Conservation (phyloP, 257 asterid genomes). For the Solanum etuberosum region DNA sequence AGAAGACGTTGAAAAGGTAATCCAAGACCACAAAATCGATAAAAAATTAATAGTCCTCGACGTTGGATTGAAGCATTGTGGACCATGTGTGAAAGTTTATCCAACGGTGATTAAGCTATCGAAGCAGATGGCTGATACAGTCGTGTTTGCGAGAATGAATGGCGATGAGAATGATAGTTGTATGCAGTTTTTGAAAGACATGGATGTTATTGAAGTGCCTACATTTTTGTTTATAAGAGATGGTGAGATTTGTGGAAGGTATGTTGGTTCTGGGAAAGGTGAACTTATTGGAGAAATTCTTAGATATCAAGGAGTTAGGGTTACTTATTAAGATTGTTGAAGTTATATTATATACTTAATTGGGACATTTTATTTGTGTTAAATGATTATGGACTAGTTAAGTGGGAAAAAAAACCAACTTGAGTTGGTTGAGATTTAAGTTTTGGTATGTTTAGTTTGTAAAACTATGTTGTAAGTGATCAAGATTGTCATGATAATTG, state of each 20-base stretch:
- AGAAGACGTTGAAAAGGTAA: conserved; percentile 66
- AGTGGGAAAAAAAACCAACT: background rate
- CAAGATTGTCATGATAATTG: background rate
- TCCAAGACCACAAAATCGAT: conserved; percentile 42
- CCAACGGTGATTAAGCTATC: conserved; percentile 89
- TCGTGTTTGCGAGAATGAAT: conserved; percentile 86
- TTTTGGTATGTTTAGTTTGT: background rate
- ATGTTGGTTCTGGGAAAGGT: conserved; percentile 96
- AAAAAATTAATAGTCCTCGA: conserved; percentile 60
- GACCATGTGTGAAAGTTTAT: conserved; percentile 94
- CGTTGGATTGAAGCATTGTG: conserved; percentile 92
- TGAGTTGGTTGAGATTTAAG: background rate
- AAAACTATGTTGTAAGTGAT: background rate
- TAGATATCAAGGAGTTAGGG: conserved; percentile 86
- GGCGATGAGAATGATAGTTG: conserved; percentile 97
- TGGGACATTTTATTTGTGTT: background rate
- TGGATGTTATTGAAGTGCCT: conserved; percentile 85
- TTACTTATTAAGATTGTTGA: conserved; percentile 29
- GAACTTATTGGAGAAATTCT: conserved; percentile 96
- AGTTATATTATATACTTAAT: background rate
- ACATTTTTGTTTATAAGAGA: conserved; percentile 89
- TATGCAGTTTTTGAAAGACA: conserved; percentile 79
- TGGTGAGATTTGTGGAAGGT: conserved; percentile 66
- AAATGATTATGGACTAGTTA: background rate
- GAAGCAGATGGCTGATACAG: conserved; percentile 64